Evolutionary conservation across 1,139 yeast genomes (phyloP).

Genomic region (Kodamaea sp.): DNA sequence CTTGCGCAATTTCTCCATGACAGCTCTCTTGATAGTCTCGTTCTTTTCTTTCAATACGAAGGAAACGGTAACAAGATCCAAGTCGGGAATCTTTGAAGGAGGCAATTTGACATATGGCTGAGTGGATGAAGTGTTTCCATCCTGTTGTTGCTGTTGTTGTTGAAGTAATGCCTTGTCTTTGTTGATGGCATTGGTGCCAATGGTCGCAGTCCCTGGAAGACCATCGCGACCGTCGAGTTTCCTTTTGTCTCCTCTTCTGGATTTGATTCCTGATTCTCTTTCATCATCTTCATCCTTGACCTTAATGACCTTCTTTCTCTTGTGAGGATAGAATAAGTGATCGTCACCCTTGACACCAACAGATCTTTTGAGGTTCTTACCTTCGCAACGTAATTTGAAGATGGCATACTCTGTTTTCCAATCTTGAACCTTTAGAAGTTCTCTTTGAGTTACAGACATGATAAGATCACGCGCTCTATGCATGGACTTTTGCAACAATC

Average conservation of each 20-base stretch:
- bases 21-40: constrained; percentile 75
- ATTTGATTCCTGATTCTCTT: constrained; percentile 18
- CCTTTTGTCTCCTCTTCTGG: constrained; percentile 26
- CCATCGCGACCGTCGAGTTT: constrained; percentile 23
- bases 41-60: constrained; percentile 75
- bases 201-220: constrained; percentile 10
- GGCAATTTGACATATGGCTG: constrained; percentile 88
- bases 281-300: constrained; percentile 40
- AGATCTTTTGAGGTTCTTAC: constrained; percentile 72
- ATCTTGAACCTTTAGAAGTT: constrained; percentile 58
- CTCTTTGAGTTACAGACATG: constrained; percentile 73
- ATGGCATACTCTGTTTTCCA: constrained; percentile 61
- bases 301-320: constrained; percentile 60
- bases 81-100: constrained; percentile 89
- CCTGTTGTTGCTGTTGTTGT: constrained; percentile 20
- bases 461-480: constrained; percentile 74
- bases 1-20: constrained; percentile 75
- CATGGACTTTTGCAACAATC: constrained; percentile 74
- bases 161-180: constrained; percentile 22
- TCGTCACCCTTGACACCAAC: constrained; percentile 84
- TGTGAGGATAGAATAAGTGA: constrained; percentile 76
- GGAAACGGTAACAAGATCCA: constrained; percentile 84
- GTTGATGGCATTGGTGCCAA: constrained; percentile 16
- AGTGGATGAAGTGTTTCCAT: constrained; percentile 38
- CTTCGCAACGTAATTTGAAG: constrained; percentile 69